Percentiles rank a stretch among this genome's conserved stretches.
Evolutionary conservation across 2,329 filamentous ascomycete genomes (phyloP).

Genomic region (Geosmithia putterillii): DNA sequence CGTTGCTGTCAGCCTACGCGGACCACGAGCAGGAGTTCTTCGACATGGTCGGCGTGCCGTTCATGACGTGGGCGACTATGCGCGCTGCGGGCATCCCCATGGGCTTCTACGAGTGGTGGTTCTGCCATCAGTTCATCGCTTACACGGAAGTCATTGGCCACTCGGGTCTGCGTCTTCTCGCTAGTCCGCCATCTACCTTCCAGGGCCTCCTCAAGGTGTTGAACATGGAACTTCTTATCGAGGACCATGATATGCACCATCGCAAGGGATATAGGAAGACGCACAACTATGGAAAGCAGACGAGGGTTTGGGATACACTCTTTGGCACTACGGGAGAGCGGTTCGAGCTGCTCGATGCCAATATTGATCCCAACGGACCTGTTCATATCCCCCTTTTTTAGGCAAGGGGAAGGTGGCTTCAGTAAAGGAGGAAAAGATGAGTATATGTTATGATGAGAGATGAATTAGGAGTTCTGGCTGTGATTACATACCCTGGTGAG

Average conservation of each 20-base stretch:
- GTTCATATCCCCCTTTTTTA: neutral
- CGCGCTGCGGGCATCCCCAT: conserved; percentile 22
- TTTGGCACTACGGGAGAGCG: conserved; percentile 20
- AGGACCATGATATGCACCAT: conserved; percentile 28
- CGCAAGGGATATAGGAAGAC: conserved; percentile 22
- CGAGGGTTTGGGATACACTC: conserved; percentile 19
- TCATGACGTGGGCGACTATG: conserved; percentile 23
- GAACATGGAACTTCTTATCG: conserved; percentile 22
- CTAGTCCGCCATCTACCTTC: conserved; percentile 18
- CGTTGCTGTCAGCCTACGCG: conserved; percentile 26
- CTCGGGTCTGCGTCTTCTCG: conserved; percentile 22
- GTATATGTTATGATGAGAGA: neutral
- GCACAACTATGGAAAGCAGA: conserved; percentile 25
- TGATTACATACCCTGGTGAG: no score
- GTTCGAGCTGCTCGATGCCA: conserved; percentile 17
- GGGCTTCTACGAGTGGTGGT: conserved; percentile 34
- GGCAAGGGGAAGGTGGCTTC: neutral
- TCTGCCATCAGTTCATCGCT: conserved; percentile 29
- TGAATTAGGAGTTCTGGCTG: no score
- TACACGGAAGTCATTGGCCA: conserved; percentile 26
- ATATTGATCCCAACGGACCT: conserved; percentile 13
- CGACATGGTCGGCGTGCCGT: conserved; percentile 26
- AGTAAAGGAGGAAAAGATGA: neutral
- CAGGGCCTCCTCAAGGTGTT: conserved; percentile 19
- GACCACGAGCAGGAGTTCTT: conserved; percentile 28